A percentile compares a stretch with the other conserved stretches of the same genome.
Conservation (phyloP, 208 protist species). For the Herpetomonas muscarum region DNA sequence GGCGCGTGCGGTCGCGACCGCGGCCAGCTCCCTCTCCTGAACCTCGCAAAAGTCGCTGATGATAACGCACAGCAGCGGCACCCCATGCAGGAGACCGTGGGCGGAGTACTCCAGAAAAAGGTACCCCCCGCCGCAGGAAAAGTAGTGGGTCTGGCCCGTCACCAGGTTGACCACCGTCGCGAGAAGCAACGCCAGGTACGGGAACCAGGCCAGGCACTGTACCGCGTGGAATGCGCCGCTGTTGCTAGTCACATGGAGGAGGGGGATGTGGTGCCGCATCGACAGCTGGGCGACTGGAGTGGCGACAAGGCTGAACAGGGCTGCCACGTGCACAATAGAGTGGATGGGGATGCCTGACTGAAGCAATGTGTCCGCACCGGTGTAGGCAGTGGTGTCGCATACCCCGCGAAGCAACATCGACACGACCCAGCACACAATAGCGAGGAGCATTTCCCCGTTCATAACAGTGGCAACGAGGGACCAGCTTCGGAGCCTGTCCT, state of each 20-base stretch:
- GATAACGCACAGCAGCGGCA: constrained; percentile 50
- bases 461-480: constrained; percentile 28
- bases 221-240: constrained; percentile 50
- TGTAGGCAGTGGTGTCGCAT: constrained; percentile 23
- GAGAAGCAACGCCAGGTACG: constrained; percentile 33
- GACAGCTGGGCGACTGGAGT: constrained; percentile 60
- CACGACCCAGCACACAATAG: constrained; percentile 40
- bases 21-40: constrained; percentile 16
- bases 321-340: constrained; percentile 26
- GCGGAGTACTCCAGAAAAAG: constrained; percentile 33
- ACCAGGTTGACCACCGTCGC: background rate
- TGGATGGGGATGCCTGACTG: constrained; percentile 4
- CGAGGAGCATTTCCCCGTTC: constrained; percentile 65
- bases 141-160: background rate
- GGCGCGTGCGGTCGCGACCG: constrained; percentile 14
- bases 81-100: constrained; percentile 38
- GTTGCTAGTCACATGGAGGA: constrained; percentile 30
- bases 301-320: constrained; percentile 37
- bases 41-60: constrained; percentile 45
- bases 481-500: background rate
- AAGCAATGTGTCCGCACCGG: background rate
- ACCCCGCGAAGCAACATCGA: constrained; percentile 53
- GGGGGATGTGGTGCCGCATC: constrained; percentile 36
- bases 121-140: constrained; percentile 4
- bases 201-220: constrained; percentile 59